Evolutionary conservation across 1,139 yeast species (phyloP).

Genomic region (Yamadazyma trypodendri): DNA sequence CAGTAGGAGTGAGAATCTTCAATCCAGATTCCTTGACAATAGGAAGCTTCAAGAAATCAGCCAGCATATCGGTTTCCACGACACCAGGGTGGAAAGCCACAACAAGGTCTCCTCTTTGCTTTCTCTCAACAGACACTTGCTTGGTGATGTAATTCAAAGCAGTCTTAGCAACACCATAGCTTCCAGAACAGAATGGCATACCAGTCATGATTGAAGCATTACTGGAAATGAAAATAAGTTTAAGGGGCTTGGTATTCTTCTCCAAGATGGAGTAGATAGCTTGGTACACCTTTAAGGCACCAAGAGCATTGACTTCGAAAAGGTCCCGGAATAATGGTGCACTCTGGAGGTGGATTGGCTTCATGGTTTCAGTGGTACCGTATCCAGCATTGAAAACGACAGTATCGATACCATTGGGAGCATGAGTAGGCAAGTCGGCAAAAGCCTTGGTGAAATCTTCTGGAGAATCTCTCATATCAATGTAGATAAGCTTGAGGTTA

Average conservation of each 20-base stretch:
- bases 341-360: neutral
- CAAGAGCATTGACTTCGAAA: conserved; percentile 27
- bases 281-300: conserved; percentile 27
- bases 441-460: conserved; percentile 6
- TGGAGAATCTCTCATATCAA: conserved; percentile 1
- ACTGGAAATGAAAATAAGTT: conserved; percentile 25
- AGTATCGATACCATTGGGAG: conserved; percentile 7
- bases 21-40: too few relatives aligned
- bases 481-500: conserved; percentile 5
- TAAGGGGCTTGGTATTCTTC: conserved; percentile 18
- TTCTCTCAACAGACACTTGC: conserved; percentile 11
- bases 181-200: conserved; percentile 1
- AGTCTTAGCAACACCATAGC: conserved; percentile 5
- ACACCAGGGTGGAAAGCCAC: conserved; percentile 45
- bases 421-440: neutral
- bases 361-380: too few relatives aligned
- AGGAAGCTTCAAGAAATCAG: neutral
- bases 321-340: conserved; percentile 17
- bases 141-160: conserved; percentile 4
- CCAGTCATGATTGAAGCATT: conserved; percentile 21
- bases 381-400: conserved; percentile 8
- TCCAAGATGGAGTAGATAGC: conserved; percentile 20
- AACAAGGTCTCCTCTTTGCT: conserved; percentile 34
- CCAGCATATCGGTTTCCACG: conserved; percentile 8
- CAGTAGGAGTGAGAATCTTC: neutral